phyloP scores from a whole-genome alignment of 176 grass and related monocot species.

The Phoenix dactylifera region DNA sequence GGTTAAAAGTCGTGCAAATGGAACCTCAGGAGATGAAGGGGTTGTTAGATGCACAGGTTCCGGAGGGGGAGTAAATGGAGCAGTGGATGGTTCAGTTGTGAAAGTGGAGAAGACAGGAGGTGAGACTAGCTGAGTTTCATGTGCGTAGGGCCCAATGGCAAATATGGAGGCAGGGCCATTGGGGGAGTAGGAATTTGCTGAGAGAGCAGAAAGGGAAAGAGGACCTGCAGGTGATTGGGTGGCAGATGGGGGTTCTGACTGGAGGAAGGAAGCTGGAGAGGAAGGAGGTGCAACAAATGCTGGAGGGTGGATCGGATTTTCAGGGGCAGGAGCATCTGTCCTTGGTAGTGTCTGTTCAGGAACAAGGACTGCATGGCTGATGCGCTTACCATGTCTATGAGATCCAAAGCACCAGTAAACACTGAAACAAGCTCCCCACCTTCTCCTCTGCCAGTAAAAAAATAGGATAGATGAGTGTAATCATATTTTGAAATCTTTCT shows the following conservation, averaged over 20 bases:
- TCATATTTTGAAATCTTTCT: too few relatives aligned
- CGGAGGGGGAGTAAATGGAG: slow-evolving; percentile 51
- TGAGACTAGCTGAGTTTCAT: slow-evolving; percentile 56
- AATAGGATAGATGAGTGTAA: too few relatives aligned
- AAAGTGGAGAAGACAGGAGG: slow-evolving; percentile 54
- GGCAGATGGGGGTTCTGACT: slow-evolving; percentile 32
- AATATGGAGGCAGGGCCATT: slow-evolving; percentile 42
- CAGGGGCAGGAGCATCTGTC: background rate
- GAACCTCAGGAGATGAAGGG: slow-evolving; percentile 72
- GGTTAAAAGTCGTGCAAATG: slow-evolving; percentile 50
- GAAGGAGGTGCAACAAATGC: slow-evolving; percentile 46
- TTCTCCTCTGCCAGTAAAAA: too few relatives aligned
- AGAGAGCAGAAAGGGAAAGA: background rate
- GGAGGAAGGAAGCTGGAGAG: slow-evolving; percentile 44
- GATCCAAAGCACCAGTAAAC: too few relatives aligned
- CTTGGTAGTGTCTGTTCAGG: too few relatives aligned
- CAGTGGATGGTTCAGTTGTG: slow-evolving; percentile 56
- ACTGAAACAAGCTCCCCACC: too few relatives aligned
- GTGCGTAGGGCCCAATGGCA: slow-evolving; percentile 56
- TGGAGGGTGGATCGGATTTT: slow-evolving; percentile 19
- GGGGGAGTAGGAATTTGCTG: slow-evolving; percentile 34
- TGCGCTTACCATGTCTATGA: too few relatives aligned
- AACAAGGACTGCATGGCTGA: too few relatives aligned
- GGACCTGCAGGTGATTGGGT: slow-evolving; percentile 26
- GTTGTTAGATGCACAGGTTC: slow-evolving; percentile 36